Base-by-base conservation (phyloP, 2,329 filamentous ascomycete species). In the Fusarium nurragi region DNA sequence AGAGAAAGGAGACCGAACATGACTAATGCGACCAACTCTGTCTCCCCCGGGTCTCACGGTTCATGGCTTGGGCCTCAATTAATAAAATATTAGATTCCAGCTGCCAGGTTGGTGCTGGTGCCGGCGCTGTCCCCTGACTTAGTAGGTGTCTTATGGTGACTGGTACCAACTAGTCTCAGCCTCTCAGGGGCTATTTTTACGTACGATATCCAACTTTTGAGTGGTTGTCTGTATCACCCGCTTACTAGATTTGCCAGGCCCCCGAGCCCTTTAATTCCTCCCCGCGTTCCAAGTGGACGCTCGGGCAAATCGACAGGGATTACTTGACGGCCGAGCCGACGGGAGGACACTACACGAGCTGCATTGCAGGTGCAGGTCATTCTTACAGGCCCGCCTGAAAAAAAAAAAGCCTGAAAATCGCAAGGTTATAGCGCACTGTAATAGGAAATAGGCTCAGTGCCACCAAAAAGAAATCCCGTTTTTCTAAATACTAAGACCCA, bases 251-350 rank as follows among this genome's bases (percentile, higher is more conserved):
- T 34, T 34, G 32, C 32, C 32, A 67, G 46, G 32, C 13, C 48
- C 46, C 49, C 13, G 22, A 61, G 49, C 58, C 58, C 53, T 64
- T 60, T 66, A 56, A 67, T 64, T 64, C 64, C 64, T 64, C 63
- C 64, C 64, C 63, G 59, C 63, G 59, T 66, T 67, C 64, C 54
- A 67, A 67, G 51, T 67, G 58, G 63, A 49, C 56, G 56, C 58
- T 39, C 18, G 45, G 64, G 32, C 38, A 32, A 41, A 49, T 40
- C 34, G 38, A 44, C 54, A 51, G 25, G 59, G 58, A 43, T 49
- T 36, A 44, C 44, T 13, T 49, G 44, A 54, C 23, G 54, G 46
- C 23, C 54, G 43, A 54, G 54, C 54, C 19, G 45, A 45, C 18
- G 44, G 40, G 12, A 26, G 25, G 38, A 26, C 47, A 39, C 25